These are phyloP conservation scores for Fusarium brevicatenulatum DNA, from an alignment of 2,329 filamentous ascomycete genomes.

Conservation along the genomic window DNA sequence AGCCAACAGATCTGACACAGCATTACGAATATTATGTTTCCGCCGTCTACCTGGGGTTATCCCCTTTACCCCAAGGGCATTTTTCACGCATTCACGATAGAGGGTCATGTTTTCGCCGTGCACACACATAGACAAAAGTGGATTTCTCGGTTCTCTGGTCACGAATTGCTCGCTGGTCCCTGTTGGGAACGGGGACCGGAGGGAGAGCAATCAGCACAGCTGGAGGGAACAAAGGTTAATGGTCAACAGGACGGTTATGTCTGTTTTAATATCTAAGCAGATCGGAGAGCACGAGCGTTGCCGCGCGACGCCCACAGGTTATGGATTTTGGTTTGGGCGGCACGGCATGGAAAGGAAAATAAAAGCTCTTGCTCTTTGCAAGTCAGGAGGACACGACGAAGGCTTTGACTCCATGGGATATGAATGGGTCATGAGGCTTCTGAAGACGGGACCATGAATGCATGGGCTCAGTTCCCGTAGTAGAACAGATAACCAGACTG, in stretches of 20 bases:
- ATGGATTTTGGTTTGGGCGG: slow-evolving; percentile 52
- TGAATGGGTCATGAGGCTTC: slow-evolving; percentile 44
- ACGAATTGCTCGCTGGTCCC: slow-evolving; percentile 50
- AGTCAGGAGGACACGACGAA: slow-evolving; percentile 45
- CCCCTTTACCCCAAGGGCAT: slow-evolving; percentile 48
- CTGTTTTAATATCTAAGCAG: slow-evolving; percentile 44
- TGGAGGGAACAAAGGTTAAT: slow-evolving; percentile 48
- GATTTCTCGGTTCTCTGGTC: slow-evolving; percentile 71
- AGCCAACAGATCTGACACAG: slow-evolving; percentile 47
- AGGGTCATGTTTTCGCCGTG: slow-evolving; percentile 59
- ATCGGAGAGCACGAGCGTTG: slow-evolving; percentile 51
- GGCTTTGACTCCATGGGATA: slow-evolving; percentile 43
- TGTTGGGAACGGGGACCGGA: slow-evolving; percentile 45
- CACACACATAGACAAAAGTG: slow-evolving; percentile 70
- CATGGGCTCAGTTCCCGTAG: slow-evolving; percentile 41
- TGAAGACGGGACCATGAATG: slow-evolving; percentile 41
- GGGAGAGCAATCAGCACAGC: slow-evolving; percentile 49
- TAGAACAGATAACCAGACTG: slow-evolving; percentile 49
- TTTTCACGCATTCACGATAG: slow-evolving; percentile 56
- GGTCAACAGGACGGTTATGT: slow-evolving; percentile 49
- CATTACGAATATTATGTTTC: slow-evolving; percentile 53
- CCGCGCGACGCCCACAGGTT: slow-evolving; percentile 52
- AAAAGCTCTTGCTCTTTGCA: slow-evolving; percentile 48
- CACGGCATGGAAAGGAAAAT: slow-evolving; percentile 46
- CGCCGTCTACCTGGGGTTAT: slow-evolving; percentile 51